Evolutionary conservation across 352 stramenopile genomes (phyloP).

Genomic region (Globisporangium ultimum): DNA sequence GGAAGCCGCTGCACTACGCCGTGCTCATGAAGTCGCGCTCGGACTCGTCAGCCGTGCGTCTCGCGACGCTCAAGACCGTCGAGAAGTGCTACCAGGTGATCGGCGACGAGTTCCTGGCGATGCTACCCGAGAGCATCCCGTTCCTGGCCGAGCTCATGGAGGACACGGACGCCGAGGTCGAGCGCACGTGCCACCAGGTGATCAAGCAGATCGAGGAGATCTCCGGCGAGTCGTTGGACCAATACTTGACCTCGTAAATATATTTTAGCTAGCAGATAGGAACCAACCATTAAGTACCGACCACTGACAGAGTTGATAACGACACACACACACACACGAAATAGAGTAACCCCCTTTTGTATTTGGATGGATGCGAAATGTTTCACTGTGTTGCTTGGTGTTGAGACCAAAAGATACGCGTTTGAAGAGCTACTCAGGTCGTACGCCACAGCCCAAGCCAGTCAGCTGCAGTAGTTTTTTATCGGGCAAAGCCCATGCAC

Average conservation of each 20-base stretch:
- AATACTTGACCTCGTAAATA: constrained; percentile 73
- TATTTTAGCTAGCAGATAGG: too few species aligned
- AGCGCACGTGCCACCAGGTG: constrained; percentile 81
- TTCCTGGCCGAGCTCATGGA: constrained; percentile 89
- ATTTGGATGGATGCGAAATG: too few species aligned
- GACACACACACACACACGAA: too few species aligned
- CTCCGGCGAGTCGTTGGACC: constrained; percentile 84
- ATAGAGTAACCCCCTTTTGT: too few species aligned
- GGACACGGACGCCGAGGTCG: constrained; percentile 81
- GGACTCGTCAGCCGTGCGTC: constrained; percentile 55
- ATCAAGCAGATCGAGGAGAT: constrained; percentile 90
- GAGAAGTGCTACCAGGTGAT: constrained; percentile 87
- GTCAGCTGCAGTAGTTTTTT: too few species aligned
- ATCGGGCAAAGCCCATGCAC: too few species aligned
- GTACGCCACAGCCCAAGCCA: too few species aligned
- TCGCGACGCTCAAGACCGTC: constrained; percentile 75
- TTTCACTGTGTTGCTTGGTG: too few species aligned
- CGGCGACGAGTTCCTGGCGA: constrained; percentile 85
- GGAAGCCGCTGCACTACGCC: constrained; percentile 87
- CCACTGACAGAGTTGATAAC: too few species aligned
- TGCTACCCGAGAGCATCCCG: constrained; percentile 88
- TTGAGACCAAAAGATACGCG: too few species aligned
- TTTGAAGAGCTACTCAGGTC: too few species aligned
- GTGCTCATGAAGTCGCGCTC: constrained; percentile 86
- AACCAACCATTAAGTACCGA: too few species aligned